Percentiles rank a stretch among this genome's conserved stretches.
Evolutionary conservation across 2,329 filamentous ascomycete genomes (phyloP).

Genomic region (Albophoma yamanashiensis): DNA sequence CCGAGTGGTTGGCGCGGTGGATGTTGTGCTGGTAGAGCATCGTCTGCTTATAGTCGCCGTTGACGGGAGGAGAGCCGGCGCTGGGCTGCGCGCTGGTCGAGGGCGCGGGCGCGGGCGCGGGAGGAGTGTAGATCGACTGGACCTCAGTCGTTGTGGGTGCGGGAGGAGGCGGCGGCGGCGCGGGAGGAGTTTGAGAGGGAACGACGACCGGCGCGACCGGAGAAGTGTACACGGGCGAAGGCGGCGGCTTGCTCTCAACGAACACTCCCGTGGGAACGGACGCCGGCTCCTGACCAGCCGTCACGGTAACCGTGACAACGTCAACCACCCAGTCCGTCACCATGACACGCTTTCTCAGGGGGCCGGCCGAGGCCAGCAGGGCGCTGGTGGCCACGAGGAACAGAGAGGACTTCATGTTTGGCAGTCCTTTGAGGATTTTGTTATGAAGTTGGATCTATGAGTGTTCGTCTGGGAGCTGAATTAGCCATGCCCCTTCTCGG

Average conservation of each 20-base stretch:
- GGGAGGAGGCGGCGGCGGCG: not conserved
- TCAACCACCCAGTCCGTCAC: conserved; percentile 30
- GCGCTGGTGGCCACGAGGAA: conserved; percentile 34
- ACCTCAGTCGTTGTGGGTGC: not conserved
- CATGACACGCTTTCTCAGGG: conserved; percentile 29
- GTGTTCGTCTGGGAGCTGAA: not conserved
- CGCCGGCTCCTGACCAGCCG: conserved; percentile 15
- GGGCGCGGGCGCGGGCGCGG: too few species aligned
- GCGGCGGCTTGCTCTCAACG: conserved; percentile 5
- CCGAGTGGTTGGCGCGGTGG: conserved; percentile 75
- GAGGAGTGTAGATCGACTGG: conserved; percentile 7
- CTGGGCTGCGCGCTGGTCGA: not conserved
- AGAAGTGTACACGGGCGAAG: not conserved
- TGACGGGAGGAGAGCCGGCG: not conserved
- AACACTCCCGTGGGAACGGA: not conserved
- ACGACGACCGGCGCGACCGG: not conserved
- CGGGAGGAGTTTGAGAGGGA: not conserved
- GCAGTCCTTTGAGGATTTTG: not conserved
- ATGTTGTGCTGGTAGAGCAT: conserved; percentile 71
- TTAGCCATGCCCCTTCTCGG: not conserved
- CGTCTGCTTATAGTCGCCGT: conserved; percentile 21
- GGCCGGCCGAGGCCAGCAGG: conserved; percentile 32
- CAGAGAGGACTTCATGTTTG: conserved; percentile 39
- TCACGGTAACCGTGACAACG: conserved; percentile 33
- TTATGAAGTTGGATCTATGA: not conserved